Conservation (phyloP, 208 protist genomes). For the Trypanosoma platydactyli region DNA sequence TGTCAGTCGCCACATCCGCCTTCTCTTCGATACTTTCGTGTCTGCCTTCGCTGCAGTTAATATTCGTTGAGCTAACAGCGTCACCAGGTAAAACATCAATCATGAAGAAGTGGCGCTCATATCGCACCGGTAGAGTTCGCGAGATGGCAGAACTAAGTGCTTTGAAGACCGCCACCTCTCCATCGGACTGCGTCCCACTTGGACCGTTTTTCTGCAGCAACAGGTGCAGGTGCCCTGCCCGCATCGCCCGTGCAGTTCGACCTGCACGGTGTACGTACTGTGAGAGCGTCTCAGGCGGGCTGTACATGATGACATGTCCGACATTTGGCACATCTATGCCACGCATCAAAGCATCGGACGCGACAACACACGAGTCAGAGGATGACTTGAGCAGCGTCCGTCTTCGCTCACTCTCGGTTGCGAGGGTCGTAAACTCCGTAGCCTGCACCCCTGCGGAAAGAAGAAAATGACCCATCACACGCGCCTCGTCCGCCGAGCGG, state of each 20-base stretch:
- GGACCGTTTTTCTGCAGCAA: slow-evolving; percentile 73
- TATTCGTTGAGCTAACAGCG: not conserved
- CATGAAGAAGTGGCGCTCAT: slow-evolving; percentile 83
- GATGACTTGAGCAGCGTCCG: slow-evolving; percentile 60
- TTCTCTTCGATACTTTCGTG: not conserved
- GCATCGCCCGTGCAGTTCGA: slow-evolving; percentile 94
- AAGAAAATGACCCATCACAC: slow-evolving; percentile 88
- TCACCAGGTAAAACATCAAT: slow-evolving; percentile 48
- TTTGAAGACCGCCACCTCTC: slow-evolving; percentile 76
- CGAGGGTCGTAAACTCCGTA: slow-evolving; percentile 85
- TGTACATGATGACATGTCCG: slow-evolving; percentile 91
- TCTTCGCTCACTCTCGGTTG: slow-evolving; percentile 69
- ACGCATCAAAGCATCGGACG: slow-evolving; percentile 88
- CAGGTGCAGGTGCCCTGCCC: slow-evolving; percentile 74
- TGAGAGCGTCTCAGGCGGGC: slow-evolving; percentile 81
- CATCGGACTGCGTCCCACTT: slow-evolving; percentile 60
- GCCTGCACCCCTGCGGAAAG: slow-evolving; percentile 63
- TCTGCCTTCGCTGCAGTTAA: not conserved
- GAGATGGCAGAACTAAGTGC: slow-evolving; percentile 47
- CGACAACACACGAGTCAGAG: slow-evolving; percentile 58
- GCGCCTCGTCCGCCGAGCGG: slow-evolving; percentile 84
- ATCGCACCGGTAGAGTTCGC: slow-evolving; percentile 61
- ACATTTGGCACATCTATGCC: slow-evolving; percentile 90
- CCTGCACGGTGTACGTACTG: slow-evolving; percentile 97
- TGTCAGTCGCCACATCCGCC: slow-evolving; percentile 3